Conservation (phyloP, 2,329 filamentous ascomycete genomes). For the Emmonsiellopsis sp. region DNA sequence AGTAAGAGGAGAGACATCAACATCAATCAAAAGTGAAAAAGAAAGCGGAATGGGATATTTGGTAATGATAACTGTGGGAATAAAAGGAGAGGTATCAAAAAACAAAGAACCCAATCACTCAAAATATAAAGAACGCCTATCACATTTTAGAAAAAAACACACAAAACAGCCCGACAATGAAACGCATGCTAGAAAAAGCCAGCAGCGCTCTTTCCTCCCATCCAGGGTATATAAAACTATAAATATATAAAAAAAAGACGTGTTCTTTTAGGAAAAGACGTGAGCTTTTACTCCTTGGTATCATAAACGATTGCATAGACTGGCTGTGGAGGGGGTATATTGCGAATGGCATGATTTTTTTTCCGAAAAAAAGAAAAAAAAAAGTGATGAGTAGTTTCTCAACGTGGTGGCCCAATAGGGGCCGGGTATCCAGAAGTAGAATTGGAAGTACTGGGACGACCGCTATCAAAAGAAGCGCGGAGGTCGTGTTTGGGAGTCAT, state of each 20-base stretch:
- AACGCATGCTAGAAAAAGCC: not conserved
- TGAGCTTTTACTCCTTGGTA: conserved; percentile 8
- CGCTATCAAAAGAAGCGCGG: conserved; percentile 80
- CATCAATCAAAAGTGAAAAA: no score
- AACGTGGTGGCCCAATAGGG: conserved; percentile 84
- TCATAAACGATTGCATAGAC: conserved; percentile 13
- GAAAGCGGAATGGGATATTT: no score
- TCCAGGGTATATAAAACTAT: conserved; percentile 2
- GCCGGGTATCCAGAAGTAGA: conserved; percentile 96
- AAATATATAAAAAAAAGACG: not conserved
- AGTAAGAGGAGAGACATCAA: no score
- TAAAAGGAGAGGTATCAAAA: no score
- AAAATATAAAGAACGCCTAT: not conserved
- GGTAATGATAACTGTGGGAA: no score
- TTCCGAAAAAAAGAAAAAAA: conserved; percentile 3
- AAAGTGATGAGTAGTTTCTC: conserved; percentile 45
- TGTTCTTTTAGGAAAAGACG: not conserved
- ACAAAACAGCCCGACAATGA: not conserved
- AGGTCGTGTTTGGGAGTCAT: conserved; percentile 73
- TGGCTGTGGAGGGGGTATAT: conserved; percentile 31
- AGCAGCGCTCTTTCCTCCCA: not conserved
- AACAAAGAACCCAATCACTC: no score
- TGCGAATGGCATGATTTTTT: conserved; percentile 19
- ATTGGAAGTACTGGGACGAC: conserved; percentile 87
- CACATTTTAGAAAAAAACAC: not conserved